Conservation (phyloP, 2,329 filamentous ascomycete species). For the Phaeosphaeriaceae sp. region DNA sequence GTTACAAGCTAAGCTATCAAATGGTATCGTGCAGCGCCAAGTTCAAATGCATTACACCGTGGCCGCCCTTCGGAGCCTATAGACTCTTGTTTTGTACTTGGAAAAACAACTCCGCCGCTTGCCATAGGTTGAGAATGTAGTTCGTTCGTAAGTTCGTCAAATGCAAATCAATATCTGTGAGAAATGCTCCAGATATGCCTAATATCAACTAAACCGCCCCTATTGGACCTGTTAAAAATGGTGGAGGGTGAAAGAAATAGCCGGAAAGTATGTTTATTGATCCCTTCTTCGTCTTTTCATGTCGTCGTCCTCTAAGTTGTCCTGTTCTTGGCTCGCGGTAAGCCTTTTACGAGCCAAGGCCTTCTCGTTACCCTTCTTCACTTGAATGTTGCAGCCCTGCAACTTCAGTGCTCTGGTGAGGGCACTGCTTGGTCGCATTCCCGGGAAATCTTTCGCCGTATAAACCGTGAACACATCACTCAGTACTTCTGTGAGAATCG, state of each 20-base stretch:
- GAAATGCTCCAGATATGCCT: conserved; percentile 42
- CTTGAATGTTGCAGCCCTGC: conserved; percentile 82
- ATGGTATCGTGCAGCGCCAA: conserved; percentile 43
- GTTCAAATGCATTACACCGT: conserved; percentile 38
- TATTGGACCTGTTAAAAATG: conserved; percentile 13
- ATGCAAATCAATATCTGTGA: conserved; percentile 42
- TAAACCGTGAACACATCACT: conserved; percentile 80
- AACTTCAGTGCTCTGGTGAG: conserved; percentile 76
- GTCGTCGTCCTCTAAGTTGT: conserved; percentile 48
- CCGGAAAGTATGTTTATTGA: conserved; percentile 17
- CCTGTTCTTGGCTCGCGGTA: conserved; percentile 49
- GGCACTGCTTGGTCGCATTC: conserved; percentile 78
- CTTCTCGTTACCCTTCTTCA: conserved; percentile 84
- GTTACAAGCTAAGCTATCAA: conserved; percentile 36
- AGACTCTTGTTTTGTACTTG: conserved; percentile 3
- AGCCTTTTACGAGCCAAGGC: conserved; percentile 51
- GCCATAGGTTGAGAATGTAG: conserved; percentile 19
- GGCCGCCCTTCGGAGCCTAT: conserved; percentile 12
- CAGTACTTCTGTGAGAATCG: conserved; percentile 60
- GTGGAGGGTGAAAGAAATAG: background rate
- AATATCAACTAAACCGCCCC: conserved; percentile 37
- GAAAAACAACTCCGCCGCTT: conserved; percentile 11
- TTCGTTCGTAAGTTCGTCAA: conserved; percentile 40
- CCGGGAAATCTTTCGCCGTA: conserved; percentile 84
- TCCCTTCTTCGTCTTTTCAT: conserved; percentile 47